Percentiles rank a stretch among this genome's conserved stretches.
These are phyloP conservation scores for Arthrobotrys conoides DNA, from an alignment of 2,329 filamentous ascomycete genomes.

Conservation along the genomic window DNA sequence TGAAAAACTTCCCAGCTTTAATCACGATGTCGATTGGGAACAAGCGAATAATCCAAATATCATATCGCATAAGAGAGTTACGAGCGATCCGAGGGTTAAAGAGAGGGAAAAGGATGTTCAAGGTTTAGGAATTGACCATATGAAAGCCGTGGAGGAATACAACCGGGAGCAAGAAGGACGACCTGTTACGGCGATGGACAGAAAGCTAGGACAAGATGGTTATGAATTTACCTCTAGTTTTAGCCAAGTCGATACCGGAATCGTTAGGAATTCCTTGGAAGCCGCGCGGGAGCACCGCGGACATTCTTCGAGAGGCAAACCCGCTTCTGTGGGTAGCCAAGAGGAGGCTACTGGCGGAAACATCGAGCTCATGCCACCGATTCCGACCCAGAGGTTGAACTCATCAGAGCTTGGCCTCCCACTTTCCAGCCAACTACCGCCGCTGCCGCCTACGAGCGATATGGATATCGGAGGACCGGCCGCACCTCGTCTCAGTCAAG, in stretches of 20 bases:
- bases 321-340: constrained; percentile 60
- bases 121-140: constrained; percentile 82
- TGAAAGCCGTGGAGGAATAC: constrained; percentile 70
- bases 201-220: constrained; percentile 55
- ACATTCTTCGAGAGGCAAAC: neutral
- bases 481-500: constrained; percentile 71
- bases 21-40: constrained; percentile 79
- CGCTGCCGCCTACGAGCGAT: constrained; percentile 80
- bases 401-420: constrained; percentile 79
- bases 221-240: constrained; percentile 52
- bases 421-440: constrained; percentile 78
- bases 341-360: constrained; percentile 67
- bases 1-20: constrained; percentile 77
- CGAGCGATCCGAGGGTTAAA: constrained; percentile 73
- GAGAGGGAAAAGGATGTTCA: constrained; percentile 79
- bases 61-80: constrained; percentile 72
- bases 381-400: constrained; percentile 71
- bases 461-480: constrained; percentile 84
- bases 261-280: constrained; percentile 30
- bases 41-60: constrained; percentile 74
- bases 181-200: constrained; percentile 44
- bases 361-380: constrained; percentile 72
- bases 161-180: constrained; percentile 30
- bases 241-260: constrained; percentile 58
- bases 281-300: constrained; percentile 20